Percentiles rank a stretch among this genome's conserved stretches.
Conservation (phyloP, 371 early-diverging fungal species). For the Coemansia linderi region DNA sequence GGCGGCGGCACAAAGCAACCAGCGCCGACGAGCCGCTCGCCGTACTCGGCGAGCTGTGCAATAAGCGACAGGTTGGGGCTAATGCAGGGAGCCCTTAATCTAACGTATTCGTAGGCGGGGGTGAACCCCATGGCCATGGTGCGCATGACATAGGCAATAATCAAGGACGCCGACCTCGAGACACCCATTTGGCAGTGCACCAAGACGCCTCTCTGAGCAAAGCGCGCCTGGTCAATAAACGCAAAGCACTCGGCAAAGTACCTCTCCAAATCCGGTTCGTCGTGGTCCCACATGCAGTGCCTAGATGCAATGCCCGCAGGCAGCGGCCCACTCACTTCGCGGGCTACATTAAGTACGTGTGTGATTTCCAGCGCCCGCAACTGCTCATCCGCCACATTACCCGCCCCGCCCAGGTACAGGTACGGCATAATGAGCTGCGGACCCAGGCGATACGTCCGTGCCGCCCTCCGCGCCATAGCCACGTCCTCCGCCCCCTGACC, state of each 20-base stretch:
- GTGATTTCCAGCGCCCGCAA: slow-evolving; percentile 58
- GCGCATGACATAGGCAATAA: slow-evolving; percentile 88
- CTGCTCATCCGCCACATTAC: slow-evolving; percentile 59
- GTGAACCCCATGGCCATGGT: slow-evolving; percentile 60
- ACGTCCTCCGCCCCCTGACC: background rate
- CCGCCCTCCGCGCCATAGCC: slow-evolving; percentile 36
- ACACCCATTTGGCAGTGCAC: slow-evolving; percentile 91
- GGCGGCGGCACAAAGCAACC: background rate
- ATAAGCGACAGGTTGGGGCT: slow-evolving; percentile 80
- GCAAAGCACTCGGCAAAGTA: slow-evolving; percentile 70
- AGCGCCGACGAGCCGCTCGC: slow-evolving; percentile 47
- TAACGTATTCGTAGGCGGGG: slow-evolving; percentile 80
- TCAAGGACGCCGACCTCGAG: slow-evolving; percentile 82
- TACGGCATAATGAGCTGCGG: slow-evolving; percentile 62
- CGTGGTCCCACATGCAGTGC: slow-evolving; percentile 79
- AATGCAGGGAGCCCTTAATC: slow-evolving; percentile 67
- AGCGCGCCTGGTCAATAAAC: slow-evolving; percentile 69
- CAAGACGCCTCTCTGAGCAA: slow-evolving; percentile 63
- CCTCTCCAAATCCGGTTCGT: slow-evolving; percentile 66
- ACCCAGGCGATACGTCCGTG: slow-evolving; percentile 30
- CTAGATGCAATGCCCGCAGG: slow-evolving; percentile 48
- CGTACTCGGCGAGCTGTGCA: slow-evolving; percentile 78
- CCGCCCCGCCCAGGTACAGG: slow-evolving; percentile 70
- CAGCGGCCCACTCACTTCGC: slow-evolving; percentile 56
- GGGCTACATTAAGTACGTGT: slow-evolving; percentile 73